These are phyloP conservation scores for Neurospora sp. DNA, from an alignment of 495 filamentous ascomycete genomes.

Conservation along the genomic window DNA sequence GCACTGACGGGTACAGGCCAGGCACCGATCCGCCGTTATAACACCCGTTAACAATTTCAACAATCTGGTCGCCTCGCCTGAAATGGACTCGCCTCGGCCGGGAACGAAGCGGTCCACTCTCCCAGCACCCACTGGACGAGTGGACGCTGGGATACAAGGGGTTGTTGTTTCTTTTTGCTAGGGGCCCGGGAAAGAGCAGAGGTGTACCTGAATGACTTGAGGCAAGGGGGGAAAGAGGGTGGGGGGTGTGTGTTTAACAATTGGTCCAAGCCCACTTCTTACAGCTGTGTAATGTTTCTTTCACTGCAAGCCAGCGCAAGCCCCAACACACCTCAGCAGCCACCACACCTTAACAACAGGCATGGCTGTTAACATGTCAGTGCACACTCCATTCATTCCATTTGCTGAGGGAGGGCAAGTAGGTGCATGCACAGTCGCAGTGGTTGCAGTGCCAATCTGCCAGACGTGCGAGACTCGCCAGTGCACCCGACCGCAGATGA, in stretches of 20 bases:
- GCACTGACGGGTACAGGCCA: not conserved
- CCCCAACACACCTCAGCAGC: not conserved
- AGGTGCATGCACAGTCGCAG: not conserved
- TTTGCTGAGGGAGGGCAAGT: not conserved
- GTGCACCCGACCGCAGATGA: not conserved
- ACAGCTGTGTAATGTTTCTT: not conserved
- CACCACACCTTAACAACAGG: not conserved
- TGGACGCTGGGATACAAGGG: not conserved
- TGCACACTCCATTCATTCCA: not conserved
- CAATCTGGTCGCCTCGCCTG: not conserved
- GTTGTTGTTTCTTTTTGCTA: not conserved
- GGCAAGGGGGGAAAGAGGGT: not conserved
- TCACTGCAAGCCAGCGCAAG: not conserved
- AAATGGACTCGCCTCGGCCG: not conserved
- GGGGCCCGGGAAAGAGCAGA: not conserved
- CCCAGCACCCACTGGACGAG: not conserved
- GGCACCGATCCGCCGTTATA: not conserved
- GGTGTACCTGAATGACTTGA: not conserved
- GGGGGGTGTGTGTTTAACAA: not conserved
- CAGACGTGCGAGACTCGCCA: not conserved
- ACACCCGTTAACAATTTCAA: not conserved
- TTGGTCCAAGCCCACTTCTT: not conserved
- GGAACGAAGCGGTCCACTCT: not conserved
- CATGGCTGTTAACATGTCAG: not conserved
- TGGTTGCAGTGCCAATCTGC: not conserved